Conservation (phyloP, 1,139 yeast species). For the Hyphopichia burtonii region DNA sequence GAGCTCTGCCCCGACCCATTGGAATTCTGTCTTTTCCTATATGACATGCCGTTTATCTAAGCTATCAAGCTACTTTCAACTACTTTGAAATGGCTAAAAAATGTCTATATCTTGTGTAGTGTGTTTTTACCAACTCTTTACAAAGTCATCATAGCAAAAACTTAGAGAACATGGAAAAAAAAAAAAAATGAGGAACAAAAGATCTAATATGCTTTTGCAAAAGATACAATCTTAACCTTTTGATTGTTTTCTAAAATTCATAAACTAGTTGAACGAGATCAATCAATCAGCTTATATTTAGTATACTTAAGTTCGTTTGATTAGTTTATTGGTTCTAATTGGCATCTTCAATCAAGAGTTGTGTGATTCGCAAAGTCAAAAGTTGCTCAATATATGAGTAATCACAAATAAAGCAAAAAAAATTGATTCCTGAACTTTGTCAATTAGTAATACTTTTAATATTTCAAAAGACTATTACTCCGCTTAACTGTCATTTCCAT, state of each 20-base stretch:
- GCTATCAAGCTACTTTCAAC: no score
- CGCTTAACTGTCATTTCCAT: no score
- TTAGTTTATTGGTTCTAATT: no score
- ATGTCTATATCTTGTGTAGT: no score
- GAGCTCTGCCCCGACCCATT: neutral
- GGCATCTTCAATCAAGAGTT: no score
- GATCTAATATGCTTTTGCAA: neutral
- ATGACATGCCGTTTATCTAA: neutral
- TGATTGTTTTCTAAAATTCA: no score
- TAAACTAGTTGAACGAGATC: neutral
- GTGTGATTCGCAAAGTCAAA: no score
- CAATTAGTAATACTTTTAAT: no score
- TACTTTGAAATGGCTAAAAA: no score
- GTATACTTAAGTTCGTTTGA: no score
- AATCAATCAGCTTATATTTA: neutral
- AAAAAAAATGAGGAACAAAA: neutral
- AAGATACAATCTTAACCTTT: neutral
- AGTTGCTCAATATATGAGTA: neutral
- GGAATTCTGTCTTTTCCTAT: neutral
- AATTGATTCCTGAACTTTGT: neutral
- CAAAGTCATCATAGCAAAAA: slow-evolving; percentile 1
- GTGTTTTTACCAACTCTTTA: neutral
- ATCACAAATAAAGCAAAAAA: neutral
- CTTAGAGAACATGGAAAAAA: neutral
- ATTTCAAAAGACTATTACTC: no score